Base-by-base conservation (phyloP, 495 filamentous ascomycete genomes). In the Neurospora pannonica region DNA sequence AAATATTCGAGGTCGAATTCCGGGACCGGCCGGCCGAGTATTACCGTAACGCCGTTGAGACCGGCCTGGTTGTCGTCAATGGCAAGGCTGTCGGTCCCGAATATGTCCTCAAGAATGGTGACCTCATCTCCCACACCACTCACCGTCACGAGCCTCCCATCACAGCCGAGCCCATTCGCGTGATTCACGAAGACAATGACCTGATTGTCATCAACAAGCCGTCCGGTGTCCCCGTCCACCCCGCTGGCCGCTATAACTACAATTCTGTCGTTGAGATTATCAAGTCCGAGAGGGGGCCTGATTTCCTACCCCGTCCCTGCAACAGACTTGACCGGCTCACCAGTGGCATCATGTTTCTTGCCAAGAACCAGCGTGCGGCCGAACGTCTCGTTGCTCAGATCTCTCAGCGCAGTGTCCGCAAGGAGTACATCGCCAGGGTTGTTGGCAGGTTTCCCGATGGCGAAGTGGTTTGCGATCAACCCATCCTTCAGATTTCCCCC, bases 121-220 rank as follows among this genome's bases (percentile, higher is more conserved):
- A 97, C 74, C 85, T 97, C 54, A 91, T 99, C 54, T 94, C 92
- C 6, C 96, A 99, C 81, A 98, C 94, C 7, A 87, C 96, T 72
- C 96, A 99, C 81, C 93, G 96, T 42, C 96, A 99, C 79, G 96
- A 99, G 81, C 97, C 96, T 4, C 96, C 96, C 6, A 92, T 97
- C 34, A 93, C 92, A 3, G 89, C 88, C n/a, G 85, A 91, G 15
- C 88, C 92, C 0, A 92, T 98, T 43, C 88, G 89, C 4, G 89
- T 97, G 60, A 89, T 98, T 43, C 91, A 97, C 80, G 96, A 99
- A 82, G 93, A 97, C 77, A 89, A 97, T 19, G 90, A 93, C 74
- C 89, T 98, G 83, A 90, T 98, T 38, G 94, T 97, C 71, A 97
- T 99, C 79, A 94, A 97, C 83, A 99, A 99, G 83, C 96, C 96